Base-by-base conservation (phyloP, 257 asterid species). In the Jacaranda mimosifolia region DNA sequence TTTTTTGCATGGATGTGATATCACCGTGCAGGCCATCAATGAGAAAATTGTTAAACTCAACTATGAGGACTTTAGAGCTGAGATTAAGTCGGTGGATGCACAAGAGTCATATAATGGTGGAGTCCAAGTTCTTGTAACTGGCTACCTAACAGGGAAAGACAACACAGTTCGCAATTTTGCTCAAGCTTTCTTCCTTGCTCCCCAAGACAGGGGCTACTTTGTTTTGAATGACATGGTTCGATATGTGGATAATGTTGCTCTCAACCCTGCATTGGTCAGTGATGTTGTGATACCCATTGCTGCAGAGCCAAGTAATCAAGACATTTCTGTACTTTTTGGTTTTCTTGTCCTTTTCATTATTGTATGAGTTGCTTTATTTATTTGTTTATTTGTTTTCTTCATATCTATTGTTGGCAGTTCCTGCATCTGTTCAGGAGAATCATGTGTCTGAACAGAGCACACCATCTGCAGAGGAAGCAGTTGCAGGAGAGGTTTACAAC, bases 151-250 rank as follows among this genome's bases (percentile, higher is more conserved):
- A 3, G 97, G 92, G 78, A 82, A 86, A 63, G 95, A 90, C 75
- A 80, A 81, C 71, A 71, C 84, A 78, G 81, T 78, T 63, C 84
- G 82, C 59, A 86, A 90, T 77, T 96, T 96, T 82, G 77, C 97
- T 21, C 99, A 96, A 70, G 70, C 89, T 39, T 96, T 96, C 90
- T 96, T 93, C 84, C 97, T 96, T 56, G 99, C 99, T 15, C 98
- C 99, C 49, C 99, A 96, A 79, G 97, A 91, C 63, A 86, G 74
- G 59, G 99, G 99, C 36, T 96, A 86, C 86, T 96, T 89, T 88
- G 99, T 96, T 77, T 77, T 93, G 90, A 96, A 93, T 55, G 99
- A 96, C 83, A 87, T 96, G 72, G 87, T 96, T 65, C 88, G 97
- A 26, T 93, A 89, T 68, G 77, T 95, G 79, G 87, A 86, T 35